Conservation (phyloP, 225 moss, liverwort and hornwort genomes). For the Neckera pumila region DNA sequence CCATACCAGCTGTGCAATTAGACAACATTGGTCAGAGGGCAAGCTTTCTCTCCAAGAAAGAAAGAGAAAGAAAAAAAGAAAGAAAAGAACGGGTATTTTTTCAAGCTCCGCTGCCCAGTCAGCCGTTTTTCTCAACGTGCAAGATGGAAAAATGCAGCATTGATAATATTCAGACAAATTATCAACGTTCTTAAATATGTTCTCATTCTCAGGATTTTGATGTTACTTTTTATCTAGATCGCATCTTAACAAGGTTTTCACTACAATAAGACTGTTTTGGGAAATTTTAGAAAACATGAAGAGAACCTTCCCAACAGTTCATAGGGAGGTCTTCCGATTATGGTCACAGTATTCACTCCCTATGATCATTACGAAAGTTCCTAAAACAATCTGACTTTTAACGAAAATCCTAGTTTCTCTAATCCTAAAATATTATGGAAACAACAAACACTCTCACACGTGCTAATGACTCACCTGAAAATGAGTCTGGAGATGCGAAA, state of each 20-base stretch:
- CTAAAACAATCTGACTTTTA: neutral
- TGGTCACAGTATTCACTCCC: neutral
- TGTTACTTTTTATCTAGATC: neutral
- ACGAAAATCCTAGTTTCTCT: neutral
- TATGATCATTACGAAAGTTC: too few species aligned
- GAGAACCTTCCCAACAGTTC: neutral
- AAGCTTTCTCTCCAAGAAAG: neutral
- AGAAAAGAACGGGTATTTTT: neutral
- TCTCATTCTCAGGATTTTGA: neutral
- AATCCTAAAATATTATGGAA: neutral
- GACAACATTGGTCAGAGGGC: neutral
- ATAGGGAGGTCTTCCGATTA: neutral
- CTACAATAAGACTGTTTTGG: too few species aligned
- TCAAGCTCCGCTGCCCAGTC: neutral
- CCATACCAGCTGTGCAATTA: neutral
- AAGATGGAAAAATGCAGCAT: neutral
- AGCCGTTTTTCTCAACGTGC: neutral
- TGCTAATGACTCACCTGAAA: slow-evolving; percentile 15
- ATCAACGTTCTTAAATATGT: neutral
- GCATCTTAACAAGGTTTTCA: neutral
- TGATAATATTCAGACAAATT: neutral
- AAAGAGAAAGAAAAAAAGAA: too few species aligned
- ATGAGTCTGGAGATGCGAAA: slow-evolving; percentile 40
- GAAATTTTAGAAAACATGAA: neutral
- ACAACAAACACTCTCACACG: neutral